Evolutionary conservation across 202 grass and related monocot species (phyloP), one percentile per base, ranked within the genome.

Genomic region (Saccharum hybrid): DNA sequence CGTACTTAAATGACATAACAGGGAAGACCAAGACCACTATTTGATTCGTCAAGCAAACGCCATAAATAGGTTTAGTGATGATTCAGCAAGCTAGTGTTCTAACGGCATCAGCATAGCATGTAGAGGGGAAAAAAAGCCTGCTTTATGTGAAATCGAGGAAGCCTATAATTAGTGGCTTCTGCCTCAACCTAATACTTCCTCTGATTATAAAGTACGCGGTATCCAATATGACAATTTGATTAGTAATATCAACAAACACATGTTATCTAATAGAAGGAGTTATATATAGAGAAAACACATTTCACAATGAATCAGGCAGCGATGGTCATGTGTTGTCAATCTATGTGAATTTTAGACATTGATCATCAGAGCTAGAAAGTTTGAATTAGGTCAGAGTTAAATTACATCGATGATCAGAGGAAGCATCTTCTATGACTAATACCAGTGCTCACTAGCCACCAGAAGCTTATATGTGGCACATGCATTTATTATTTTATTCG

Each of bases 31-130:
- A 68, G 33, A 49, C 21, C 8, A 15, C 63, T 64, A 52, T 51
- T 61, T 70, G 15, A 7, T 42, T 28, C 0, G n/a, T 38, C 16
- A 39, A 63, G 57, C 40, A 36, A 16, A 59, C 34, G 11, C 31
- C 49, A 86, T 46, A 86, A 68, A 90, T 26, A 83, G 33, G 49
- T 51, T 19, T 28, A 64, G 66, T 5, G 72, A 63, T 40, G 48
- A 77, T 57, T 18, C 14, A n/a, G 26, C 2, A 81, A 39, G 77
- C 62, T 61, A 75, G 37, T 63, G 75, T 41, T 33, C 49, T 30
- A 36, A 48, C 36, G 0, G 40, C 21, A 63, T 26, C 30, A 68
- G 19, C 31, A n/a, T 26, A 72, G 39, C 9, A 2, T 1, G 3
- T 34, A 22, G 0, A 36, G 21, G 39, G n/a, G n/a, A n/a, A 19